Evolutionary conservation across 73 alveolate species (phyloP).

Genomic region (Symbiodinium natans): DNA sequence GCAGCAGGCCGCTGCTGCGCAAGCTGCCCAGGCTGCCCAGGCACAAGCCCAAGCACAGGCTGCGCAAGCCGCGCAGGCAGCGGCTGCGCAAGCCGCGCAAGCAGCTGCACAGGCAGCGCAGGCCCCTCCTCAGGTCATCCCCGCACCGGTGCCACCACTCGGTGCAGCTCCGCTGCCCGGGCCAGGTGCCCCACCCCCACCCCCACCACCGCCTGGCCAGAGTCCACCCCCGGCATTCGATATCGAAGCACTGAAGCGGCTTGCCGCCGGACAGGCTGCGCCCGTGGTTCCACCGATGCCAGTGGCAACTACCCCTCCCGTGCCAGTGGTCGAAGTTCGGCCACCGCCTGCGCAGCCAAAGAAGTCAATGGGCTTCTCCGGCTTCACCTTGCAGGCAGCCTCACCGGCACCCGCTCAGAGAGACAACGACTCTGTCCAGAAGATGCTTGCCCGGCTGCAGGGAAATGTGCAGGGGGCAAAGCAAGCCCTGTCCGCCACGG

Average conservation of each 20-base stretch:
- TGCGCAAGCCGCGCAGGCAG: slow-evolving; percentile 27
- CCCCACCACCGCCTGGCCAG: slow-evolving; percentile 17
- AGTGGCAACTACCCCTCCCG: neutral
- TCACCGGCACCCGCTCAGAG: slow-evolving; percentile 77
- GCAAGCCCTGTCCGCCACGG: slow-evolving; percentile 81
- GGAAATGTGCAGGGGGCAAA: slow-evolving; percentile 72
- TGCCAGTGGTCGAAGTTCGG: neutral
- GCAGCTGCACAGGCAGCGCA: slow-evolving; percentile 63
- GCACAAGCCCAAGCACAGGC: slow-evolving; percentile 17
- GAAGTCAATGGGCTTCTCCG: slow-evolving; percentile 80
- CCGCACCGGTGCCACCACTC: slow-evolving; percentile 5
- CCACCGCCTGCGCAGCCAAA: slow-evolving; percentile 1
- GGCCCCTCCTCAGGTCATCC: slow-evolving; percentile 25
- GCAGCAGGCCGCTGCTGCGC: slow-evolving; percentile 45
- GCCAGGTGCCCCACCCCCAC: slow-evolving; percentile 63
- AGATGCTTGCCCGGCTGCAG: slow-evolving; percentile 81
- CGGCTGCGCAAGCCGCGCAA: slow-evolving; percentile 61
- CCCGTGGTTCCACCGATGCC: neutral
- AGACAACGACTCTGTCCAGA: slow-evolving; percentile 81
- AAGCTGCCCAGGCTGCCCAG: slow-evolving; percentile 30
- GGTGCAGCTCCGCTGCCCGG: neutral
- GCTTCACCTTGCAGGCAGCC: slow-evolving; percentile 57
- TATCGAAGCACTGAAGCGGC: slow-evolving; percentile 75
- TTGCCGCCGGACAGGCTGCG: slow-evolving; percentile 27
- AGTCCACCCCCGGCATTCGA: slow-evolving; percentile 26